phyloP scores from a whole-genome alignment of 164 flowering plant genomes.

The Malania oleifera region DNA sequence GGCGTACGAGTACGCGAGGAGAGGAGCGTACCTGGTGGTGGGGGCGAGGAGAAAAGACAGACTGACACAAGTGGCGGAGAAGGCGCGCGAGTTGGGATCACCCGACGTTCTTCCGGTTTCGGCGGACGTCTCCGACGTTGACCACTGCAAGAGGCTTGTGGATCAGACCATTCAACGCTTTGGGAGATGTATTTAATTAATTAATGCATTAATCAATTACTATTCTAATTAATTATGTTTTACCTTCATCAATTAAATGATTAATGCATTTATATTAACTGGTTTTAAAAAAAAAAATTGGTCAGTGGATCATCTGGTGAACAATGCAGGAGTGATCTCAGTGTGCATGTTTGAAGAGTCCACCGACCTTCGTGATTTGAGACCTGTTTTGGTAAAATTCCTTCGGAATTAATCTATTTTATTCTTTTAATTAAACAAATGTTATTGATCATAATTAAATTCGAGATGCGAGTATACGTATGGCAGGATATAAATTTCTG shows the following conservation, averaged over 20 bases:
- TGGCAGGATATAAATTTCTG: slow-evolving; percentile 34
- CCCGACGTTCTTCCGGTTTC: not conserved
- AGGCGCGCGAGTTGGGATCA: not conserved
- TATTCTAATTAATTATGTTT: too few species aligned
- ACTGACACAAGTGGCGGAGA: not conserved
- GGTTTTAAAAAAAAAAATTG: too few species aligned
- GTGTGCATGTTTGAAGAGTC: not conserved
- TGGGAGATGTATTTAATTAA: slow-evolving; percentile 1
- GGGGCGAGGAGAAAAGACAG: not conserved
- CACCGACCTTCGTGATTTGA: not conserved
- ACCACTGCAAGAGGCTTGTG: not conserved
- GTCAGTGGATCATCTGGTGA: not conserved
- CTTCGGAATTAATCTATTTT: not conserved
- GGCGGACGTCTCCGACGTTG: not conserved
- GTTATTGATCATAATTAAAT: too few species aligned
- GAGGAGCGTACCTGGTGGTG: not conserved
- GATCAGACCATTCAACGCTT: not conserved
- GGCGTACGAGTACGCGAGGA: not conserved
- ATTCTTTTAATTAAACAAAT: too few species aligned
- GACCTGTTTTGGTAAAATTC: not conserved
- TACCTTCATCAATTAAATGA: too few species aligned
- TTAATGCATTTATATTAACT: too few species aligned
- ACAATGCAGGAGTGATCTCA: not conserved
- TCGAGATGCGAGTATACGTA: too few species aligned
- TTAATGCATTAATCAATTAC: too few species aligned